Evolutionary conservation across 805 yeast species (phyloP).

Genomic region (Lipomyces chichibuensis): DNA sequence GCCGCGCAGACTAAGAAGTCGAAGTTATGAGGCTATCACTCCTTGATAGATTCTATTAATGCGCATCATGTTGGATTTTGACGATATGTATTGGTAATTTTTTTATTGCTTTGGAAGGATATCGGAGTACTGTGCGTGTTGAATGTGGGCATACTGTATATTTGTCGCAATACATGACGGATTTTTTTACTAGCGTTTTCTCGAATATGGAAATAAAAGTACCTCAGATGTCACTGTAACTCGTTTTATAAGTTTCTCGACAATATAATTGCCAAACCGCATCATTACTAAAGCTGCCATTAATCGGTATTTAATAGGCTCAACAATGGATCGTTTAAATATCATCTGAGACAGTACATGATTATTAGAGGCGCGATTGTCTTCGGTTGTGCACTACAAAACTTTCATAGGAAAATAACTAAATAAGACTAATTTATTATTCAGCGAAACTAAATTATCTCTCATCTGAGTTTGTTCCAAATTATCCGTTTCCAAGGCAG

Average conservation of each 20-base stretch:
- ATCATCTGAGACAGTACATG: neutral
- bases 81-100: neutral
- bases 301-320: neutral
- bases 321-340: neutral
- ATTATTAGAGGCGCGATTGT: too few relatives aligned
- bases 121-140: neutral
- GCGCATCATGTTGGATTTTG: neutral
- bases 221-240: neutral
- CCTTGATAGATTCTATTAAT: neutral
- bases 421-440: too few relatives aligned
- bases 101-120: neutral
- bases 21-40: slow-evolving; percentile 24
- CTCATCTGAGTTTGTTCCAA: too few relatives aligned
- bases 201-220: neutral
- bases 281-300: neutral
- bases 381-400: neutral
- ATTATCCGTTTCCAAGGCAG: too few relatives aligned
- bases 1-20: slow-evolving; percentile 35
- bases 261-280: neutral
- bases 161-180: neutral
- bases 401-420: too few relatives aligned
- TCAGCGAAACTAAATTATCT: too few relatives aligned
- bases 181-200: neutral
- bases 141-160: neutral
- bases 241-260: neutral